Percentiles rank a stretch among this genome's conserved stretches.
phyloP scores from a whole-genome alignment of 2,329 filamentous ascomycete species.

The Macrophomina tecta region DNA sequence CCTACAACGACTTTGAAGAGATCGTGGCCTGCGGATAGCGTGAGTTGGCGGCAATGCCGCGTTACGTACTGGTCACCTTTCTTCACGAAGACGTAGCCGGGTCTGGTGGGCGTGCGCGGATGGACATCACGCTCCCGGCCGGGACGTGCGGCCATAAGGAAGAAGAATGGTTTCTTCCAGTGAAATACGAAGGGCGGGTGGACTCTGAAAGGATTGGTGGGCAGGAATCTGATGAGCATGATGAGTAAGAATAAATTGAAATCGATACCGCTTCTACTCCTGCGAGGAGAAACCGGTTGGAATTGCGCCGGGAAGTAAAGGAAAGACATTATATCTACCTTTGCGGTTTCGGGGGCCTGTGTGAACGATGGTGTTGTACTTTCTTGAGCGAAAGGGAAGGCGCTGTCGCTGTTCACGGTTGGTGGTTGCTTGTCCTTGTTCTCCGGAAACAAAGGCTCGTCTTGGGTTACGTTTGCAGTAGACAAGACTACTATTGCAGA shows the following conservation, averaged over 20 bases:
- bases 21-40: constrained; percentile 5
- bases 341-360: background rate
- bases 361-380: background rate
- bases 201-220: background rate
- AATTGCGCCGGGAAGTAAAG: background rate
- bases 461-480: background rate
- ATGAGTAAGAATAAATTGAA: constrained; percentile 3
- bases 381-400: background rate
- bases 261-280: background rate
- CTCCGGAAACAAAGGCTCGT: background rate
- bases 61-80: constrained; percentile 53
- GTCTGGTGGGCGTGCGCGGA: constrained; percentile 31
- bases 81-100: constrained; percentile 48
- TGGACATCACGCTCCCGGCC: constrained; percentile 1
- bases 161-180: background rate
- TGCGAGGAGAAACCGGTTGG: background rate
- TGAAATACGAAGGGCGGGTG: background rate
- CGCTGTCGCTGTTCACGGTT: constrained; percentile 7
- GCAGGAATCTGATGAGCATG: constrained; percentile 5
- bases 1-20: constrained; percentile 17
- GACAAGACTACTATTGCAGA: background rate
- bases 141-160: background rate
- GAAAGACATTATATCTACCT: background rate
- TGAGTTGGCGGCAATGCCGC: constrained; percentile 40
- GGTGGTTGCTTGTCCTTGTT: constrained; percentile 1